Conservation (phyloP, 2,329 filamentous ascomycete species). For the Fusarium incarnatum region DNA sequence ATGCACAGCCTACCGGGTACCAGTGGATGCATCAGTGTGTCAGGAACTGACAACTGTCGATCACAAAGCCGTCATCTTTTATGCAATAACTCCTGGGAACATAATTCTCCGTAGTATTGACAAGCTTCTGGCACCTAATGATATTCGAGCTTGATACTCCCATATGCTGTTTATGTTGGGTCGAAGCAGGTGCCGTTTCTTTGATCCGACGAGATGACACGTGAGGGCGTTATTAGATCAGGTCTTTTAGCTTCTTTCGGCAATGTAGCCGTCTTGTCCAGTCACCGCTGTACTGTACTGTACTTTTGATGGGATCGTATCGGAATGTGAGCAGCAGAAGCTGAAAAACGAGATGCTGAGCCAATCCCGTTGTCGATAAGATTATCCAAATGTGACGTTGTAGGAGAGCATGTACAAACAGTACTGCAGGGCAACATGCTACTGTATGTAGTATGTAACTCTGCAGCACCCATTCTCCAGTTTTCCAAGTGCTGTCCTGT, state of each 20-base stretch:
- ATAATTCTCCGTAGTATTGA: not conserved
- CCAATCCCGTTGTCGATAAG: conserved; percentile 17
- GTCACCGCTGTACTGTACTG: conserved; percentile 5
- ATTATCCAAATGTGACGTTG: conserved; percentile 36
- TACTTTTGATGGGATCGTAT: conserved; percentile 11
- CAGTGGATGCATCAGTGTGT: conserved; percentile 26
- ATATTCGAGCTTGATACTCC: no score
- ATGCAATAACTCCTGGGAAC: not conserved
- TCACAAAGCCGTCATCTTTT: conserved; percentile 10
- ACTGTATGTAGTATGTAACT: not conserved
- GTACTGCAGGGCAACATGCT: not conserved
- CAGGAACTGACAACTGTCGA: conserved; percentile 23
- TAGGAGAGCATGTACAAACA: not conserved
- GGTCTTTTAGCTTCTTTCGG: not conserved
- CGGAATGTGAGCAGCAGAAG: conserved; percentile 5
- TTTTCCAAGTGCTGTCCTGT: conserved; percentile 26
- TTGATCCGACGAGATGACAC: not conserved
- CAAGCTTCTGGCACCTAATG: not conserved
- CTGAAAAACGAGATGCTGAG: conserved; percentile 32
- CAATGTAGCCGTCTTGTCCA: conserved; percentile 13
- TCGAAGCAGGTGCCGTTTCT: not conserved
- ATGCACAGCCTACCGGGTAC: conserved; percentile 34
- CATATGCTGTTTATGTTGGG: not conserved
- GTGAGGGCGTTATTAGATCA: not conserved
- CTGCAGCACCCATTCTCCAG: conserved; percentile 12